Base-by-base conservation (phyloP, 2,329 filamentous ascomycete species). In the Xenosphaeropsis pyriputrescens region DNA sequence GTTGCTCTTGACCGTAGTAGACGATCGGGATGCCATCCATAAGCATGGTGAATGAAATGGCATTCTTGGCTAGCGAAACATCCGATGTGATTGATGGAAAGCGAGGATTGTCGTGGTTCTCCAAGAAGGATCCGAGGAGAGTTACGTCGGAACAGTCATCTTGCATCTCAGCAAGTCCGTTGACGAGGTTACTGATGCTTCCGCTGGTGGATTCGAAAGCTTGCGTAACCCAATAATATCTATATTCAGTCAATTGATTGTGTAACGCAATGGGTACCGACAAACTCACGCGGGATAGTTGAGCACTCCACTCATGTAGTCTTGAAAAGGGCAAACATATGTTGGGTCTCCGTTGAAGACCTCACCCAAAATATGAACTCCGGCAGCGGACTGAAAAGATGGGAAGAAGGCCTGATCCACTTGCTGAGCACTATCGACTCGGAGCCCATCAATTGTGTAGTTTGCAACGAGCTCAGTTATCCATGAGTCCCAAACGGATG, bases 311-410 rank as follows among this genome's bases (percentile, higher is more conserved):
- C 62, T 62, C 59, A 78, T 64, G 39, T 63, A 53, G 35, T 60
- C 55, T 32, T 72, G 63, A 48, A 74, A 79, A 8, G 63, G 64
- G 15, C 63, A 72, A 65, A 32, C 62, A 60, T 60, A 75, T 61
- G 53, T 42, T 1, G 68, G 62, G 43, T 68, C 58, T 18, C 70
- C 71, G 22, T 72, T 60, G 36, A 63, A 68, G 3, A 78, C 72
- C 49, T 80, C 75, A 8, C 75, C 75, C 12, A 77, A 60, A 5
- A 65, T 60, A 51, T 75, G 78, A 2, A 77, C 68, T 4, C 71
- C 73, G 1, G 71, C 63, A 2, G 59, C 47, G 16, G 63, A 57
- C 35, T 53, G 44, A 45, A 78, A 79, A 0, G 49, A 54, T 0
- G 68, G 57, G 60, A 72, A 75, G 53, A 76, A 80, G 9, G 60